Percentiles rank a stretch among this genome's conserved stretches.
phyloP scores from a whole-genome alignment of 768 basidiomycete genomes.

The Psilocybe tampanensis region DNA sequence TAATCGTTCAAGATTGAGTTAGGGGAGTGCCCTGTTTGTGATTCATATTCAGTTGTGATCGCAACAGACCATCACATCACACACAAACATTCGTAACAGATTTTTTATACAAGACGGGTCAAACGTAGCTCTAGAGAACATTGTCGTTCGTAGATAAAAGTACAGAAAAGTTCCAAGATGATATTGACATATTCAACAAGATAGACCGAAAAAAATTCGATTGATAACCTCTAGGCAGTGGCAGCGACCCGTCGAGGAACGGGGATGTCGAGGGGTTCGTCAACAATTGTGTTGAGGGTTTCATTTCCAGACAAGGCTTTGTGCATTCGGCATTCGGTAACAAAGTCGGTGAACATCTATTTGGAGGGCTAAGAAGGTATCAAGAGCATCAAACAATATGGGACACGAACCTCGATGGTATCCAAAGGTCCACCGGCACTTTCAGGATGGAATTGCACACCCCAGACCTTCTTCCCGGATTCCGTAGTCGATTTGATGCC shows the following conservation, averaged over 20 bases:
- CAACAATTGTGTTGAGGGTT: constrained; percentile 17
- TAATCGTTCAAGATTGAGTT: constrained; percentile 10
- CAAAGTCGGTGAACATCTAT: constrained; percentile 94
- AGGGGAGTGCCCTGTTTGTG: constrained; percentile 1
- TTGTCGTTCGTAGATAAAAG: neutral
- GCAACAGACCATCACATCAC: neutral
- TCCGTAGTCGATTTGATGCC: constrained; percentile 94
- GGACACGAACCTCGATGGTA: constrained; percentile 82
- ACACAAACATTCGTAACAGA: neutral
- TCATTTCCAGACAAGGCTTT: constrained; percentile 36
- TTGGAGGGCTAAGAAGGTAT: neutral
- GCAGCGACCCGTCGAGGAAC: constrained; percentile 32
- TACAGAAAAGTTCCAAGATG: neutral
- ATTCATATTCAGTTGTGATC: neutral
- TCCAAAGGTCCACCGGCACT: constrained; percentile 98
- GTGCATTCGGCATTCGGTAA: constrained; percentile 73
- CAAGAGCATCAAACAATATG: neutral
- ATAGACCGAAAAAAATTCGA: neutral
- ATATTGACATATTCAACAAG: neutral
- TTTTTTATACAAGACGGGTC: neutral
- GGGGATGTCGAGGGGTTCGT: constrained; percentile 26
- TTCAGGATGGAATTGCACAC: constrained; percentile 99
- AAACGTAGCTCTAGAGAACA: neutral
- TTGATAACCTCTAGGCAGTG: constrained; percentile 17
- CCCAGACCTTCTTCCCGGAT: constrained; percentile 93